These are phyloP conservation scores for Tarenaya hassleriana DNA, from an alignment of 345 rosid genomes.

Conservation along the genomic window DNA sequence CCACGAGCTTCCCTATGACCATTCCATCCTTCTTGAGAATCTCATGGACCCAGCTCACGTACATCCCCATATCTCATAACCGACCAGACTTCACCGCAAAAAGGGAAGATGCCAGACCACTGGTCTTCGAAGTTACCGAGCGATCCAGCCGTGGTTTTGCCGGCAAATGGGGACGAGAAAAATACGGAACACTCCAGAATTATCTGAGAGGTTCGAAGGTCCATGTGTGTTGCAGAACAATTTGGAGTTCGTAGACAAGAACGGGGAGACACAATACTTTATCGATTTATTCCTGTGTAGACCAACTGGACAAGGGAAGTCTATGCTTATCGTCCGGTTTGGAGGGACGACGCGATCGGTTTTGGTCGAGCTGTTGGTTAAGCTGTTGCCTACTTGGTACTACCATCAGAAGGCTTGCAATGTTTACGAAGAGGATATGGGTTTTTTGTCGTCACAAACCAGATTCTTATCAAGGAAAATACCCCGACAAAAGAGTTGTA, in stretches of 20 bases:
- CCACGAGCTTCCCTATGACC: constrained; percentile 94
- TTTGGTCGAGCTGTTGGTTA: too few species aligned
- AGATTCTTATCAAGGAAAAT: constrained; percentile 69
- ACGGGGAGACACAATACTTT: constrained; percentile 69
- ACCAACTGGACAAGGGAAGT: constrained; percentile 94
- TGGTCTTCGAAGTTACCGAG: constrained; percentile 65
- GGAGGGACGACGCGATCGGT: constrained; percentile 59
- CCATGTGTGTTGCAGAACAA: constrained; percentile 78
- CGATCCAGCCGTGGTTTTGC: constrained; percentile 76
- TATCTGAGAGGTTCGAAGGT: constrained; percentile 67
- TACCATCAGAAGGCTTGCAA: constrained; percentile 79
- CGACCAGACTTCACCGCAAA: constrained; percentile 79
- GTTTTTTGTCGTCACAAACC: constrained; percentile 82
- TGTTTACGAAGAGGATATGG: constrained; percentile 95
- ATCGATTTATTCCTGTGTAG: constrained; percentile 79
- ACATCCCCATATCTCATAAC: constrained; percentile 86
- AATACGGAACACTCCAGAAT: constrained; percentile 38
- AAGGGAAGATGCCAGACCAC: constrained; percentile 84
- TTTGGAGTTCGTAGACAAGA: constrained; percentile 48
- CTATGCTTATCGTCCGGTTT: constrained; percentile 88
- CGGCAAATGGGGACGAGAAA: constrained; percentile 81
- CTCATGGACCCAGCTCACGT: constrained; percentile 99
- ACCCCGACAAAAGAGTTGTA: constrained; percentile 79
- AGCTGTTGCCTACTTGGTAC: constrained; percentile 70
- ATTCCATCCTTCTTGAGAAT: constrained; percentile 88